These are phyloP conservation scores for Nannizzia gypsea DNA, from an alignment of 2,329 filamentous ascomycete genomes.

Conservation along the genomic window DNA sequence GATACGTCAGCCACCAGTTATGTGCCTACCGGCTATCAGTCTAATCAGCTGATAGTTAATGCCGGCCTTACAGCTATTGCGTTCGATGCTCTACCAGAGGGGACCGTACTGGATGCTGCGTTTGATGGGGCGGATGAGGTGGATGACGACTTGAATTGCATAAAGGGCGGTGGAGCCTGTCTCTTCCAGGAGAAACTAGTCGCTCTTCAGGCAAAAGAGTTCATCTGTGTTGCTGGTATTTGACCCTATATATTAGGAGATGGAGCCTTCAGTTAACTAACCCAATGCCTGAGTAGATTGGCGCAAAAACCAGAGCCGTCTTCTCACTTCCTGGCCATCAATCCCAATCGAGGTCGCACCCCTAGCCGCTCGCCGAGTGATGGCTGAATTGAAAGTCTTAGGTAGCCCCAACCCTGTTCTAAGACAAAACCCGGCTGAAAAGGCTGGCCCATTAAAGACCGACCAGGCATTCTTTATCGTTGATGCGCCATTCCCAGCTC, in stretches of 20 bases:
- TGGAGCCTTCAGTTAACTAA: too few relatives aligned
- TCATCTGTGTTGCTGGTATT: constrained; percentile 71
- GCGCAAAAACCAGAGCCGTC: constrained; percentile 68
- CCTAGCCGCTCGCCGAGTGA: constrained; percentile 64
- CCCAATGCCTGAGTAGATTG: constrained; percentile 50
- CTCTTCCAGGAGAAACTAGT: constrained; percentile 97
- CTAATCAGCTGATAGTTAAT: constrained; percentile 68
- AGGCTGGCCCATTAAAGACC: constrained; percentile 65
- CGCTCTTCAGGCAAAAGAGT: constrained; percentile 68
- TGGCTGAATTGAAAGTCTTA: constrained; percentile 57
- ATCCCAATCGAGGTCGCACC: constrained; percentile 93
- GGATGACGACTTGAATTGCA: constrained; percentile 85
- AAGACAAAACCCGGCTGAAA: constrained; percentile 59
- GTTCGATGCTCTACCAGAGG: constrained; percentile 60
- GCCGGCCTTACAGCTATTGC: constrained; percentile 66
- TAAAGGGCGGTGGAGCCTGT: constrained; percentile 96
- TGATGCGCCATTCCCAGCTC: constrained; percentile 72
- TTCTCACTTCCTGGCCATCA: constrained; percentile 64
- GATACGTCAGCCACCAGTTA: constrained; percentile 58
- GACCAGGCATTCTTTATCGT: constrained; percentile 84
- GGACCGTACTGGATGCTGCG: constrained; percentile 64
- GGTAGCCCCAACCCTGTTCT: constrained; percentile 61
- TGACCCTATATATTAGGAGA: constrained; percentile 17
- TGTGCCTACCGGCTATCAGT: constrained; percentile 85
- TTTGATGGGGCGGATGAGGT: constrained; percentile 98